A percentile compares a stretch with the other conserved stretches of the same genome.
phyloP scores from a whole-genome alignment of 768 basidiomycete species.

The Rhodotorula kratochvilovae region DNA sequence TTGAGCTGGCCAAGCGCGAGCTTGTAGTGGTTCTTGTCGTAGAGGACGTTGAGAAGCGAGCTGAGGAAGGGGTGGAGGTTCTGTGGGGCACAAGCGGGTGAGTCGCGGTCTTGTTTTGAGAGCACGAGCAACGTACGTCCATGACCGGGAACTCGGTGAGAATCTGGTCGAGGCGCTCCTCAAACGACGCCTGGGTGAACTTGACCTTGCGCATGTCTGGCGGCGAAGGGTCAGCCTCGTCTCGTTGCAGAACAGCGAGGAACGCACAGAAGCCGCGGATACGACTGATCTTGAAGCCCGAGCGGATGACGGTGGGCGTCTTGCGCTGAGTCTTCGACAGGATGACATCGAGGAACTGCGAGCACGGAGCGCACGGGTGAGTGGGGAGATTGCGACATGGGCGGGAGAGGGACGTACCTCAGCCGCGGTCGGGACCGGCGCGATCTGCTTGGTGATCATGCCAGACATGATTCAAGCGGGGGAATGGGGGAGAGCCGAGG shows the following conservation, averaged over 20 bases:
- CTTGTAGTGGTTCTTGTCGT: constrained; percentile 99
- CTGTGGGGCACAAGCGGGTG: constrained; percentile 40
- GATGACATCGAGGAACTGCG: constrained; percentile 63
- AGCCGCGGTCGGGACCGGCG: constrained; percentile 92
- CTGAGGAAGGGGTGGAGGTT: constrained; percentile 95
- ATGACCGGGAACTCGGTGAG: constrained; percentile 95
- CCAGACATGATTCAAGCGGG: constrained; percentile 5
- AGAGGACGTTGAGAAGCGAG: constrained; percentile 93
- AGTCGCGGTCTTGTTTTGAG: too few relatives aligned
- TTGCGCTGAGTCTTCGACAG: constrained; percentile 91
- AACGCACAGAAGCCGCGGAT: constrained; percentile 59
- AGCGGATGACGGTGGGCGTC: constrained; percentile 97
- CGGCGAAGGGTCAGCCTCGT: constrained; percentile 15
- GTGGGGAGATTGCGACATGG: constrained; percentile 1
- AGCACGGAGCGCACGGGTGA: neutral
- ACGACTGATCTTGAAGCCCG: constrained; percentile 99
- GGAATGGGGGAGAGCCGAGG: neutral
- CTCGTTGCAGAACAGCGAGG: too few relatives aligned
- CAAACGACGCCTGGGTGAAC: constrained; percentile 93
- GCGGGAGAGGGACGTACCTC: constrained; percentile 57
- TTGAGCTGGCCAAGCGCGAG: constrained; percentile 94
- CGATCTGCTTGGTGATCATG: constrained; percentile 69
- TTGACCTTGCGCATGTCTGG: constrained; percentile 95
- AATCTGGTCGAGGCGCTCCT: constrained; percentile 89
- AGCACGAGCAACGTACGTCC: constrained; percentile 61